Base-by-base conservation (phyloP, 176 grass and related monocot genomes). In the Juncus inflexus region DNA sequence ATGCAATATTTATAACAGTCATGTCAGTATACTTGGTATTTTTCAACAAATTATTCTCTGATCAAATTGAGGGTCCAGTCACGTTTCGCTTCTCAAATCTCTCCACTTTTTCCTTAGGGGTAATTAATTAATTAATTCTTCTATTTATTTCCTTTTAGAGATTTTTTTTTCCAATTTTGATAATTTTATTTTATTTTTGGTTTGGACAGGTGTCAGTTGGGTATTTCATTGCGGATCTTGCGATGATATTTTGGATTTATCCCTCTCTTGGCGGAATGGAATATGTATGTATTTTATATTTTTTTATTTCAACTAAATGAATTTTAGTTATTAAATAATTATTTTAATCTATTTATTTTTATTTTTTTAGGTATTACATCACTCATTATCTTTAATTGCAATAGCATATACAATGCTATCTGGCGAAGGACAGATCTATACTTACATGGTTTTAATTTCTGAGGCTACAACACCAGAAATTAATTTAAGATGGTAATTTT, bases 401-500 rank as follows among this genome's bases (percentile, higher is more conserved):
- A 49, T 94, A 76, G 76, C 76, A 62, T 92, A 92, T 75, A 57
- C 80, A 50, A 86, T 84, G 67, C 79, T 84, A 58, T 99, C 75
- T 62, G 89, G 83, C 40, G 89, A 92, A 82, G 94, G 85, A 61
- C 94, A 99, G 75, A 68, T 92, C 10, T 99, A 99, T 63, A 99
- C 94, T 65, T 99, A 86, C 64, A 99, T 99, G 94, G 87, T 97
- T 78, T 87, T 96, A 37, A 87, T 90, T 12, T 99, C 94, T 73
- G 94, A 99, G 87, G 74, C 73, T 64, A 99, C 94, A n/a, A 99
- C 94, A 37, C 94, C 94, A 68, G 94, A 81, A 75, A 86, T 99
- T 64, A 99, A 99, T 70, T 77, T 99, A 40, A 84, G 94, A 82
- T 99, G 94, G 94, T 99, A 88, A 77, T 6, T 79, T 82, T 80